phyloP scores from a whole-genome alignment of 495 filamentous ascomycete genomes.

The Neurospora sp. region DNA sequence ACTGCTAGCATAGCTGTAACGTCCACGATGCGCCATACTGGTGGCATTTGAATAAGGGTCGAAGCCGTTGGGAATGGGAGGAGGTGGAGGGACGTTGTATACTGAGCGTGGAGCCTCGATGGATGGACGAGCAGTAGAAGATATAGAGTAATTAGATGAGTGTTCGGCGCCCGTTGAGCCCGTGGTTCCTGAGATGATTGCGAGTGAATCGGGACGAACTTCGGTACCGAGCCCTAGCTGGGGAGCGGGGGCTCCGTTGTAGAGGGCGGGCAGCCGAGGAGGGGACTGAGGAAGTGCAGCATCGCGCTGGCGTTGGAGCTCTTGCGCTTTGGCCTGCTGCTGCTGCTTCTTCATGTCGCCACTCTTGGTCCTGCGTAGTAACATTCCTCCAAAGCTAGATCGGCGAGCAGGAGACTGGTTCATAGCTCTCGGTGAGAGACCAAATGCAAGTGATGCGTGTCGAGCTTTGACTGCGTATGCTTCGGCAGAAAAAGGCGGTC shows the following conservation, averaged over 20 bases:
- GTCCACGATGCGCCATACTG: conserved; percentile 95
- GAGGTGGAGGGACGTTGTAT: conserved; percentile 32
- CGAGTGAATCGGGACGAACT: conserved; percentile 52
- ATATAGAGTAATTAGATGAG: conserved; percentile 15
- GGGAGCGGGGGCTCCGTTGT: conserved; percentile 46
- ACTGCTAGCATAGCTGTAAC: conserved; percentile 94
- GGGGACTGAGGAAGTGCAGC: conserved; percentile 59
- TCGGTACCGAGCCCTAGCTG: conserved; percentile 59
- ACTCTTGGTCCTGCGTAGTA: conserved; percentile 76
- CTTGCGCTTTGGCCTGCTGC: conserved; percentile 47
- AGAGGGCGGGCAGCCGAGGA: conserved; percentile 72
- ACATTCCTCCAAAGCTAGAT: conserved; percentile 45
- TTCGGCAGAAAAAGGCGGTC: neutral
- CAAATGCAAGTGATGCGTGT: neutral
- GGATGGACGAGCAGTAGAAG: conserved; percentile 32
- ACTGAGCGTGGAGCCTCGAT: conserved; percentile 32
- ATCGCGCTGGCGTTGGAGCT: conserved; percentile 56
- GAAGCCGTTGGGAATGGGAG: conserved; percentile 43
- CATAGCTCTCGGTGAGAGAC: conserved; percentile 22
- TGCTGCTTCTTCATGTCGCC: conserved; percentile 66
- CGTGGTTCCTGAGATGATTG: conserved; percentile 46
- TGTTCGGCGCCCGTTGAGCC: conserved; percentile 20
- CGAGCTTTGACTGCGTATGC: neutral
- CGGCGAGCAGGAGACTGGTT: conserved; percentile 36
- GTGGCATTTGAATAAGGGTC: conserved; percentile 76